Evolutionary conservation across 2,329 filamentous ascomycete genomes (phyloP).

Genomic region (Stemphylium beticola): DNA sequence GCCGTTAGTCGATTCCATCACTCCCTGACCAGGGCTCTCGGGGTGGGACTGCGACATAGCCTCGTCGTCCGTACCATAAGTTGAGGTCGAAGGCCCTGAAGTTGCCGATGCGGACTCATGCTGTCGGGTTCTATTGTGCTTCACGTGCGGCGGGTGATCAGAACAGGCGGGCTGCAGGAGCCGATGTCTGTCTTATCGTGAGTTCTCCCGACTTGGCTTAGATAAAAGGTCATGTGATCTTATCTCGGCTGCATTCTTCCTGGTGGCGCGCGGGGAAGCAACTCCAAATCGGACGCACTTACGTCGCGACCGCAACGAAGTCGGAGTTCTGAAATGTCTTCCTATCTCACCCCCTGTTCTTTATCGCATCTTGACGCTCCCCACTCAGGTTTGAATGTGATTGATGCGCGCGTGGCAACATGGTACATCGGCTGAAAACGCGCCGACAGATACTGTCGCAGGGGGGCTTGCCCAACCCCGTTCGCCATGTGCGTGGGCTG

Average conservation of each 20-base stretch:
- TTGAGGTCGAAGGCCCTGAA: conserved; percentile 2
- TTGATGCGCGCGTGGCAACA: conserved; percentile 3
- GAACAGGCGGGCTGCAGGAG: conserved; percentile 1
- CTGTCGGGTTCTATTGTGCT: background rate
- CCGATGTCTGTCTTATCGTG: conserved; percentile 11
- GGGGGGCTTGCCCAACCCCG: background rate
- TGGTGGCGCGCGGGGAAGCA: background rate
- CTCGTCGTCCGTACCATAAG: conserved; percentile 1
- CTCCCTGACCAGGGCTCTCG: conserved; percentile 1
- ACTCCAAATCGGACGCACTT: background rate
- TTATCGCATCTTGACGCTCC: background rate
- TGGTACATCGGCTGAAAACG: conserved; percentile 15
- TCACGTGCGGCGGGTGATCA: background rate
- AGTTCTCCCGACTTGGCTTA: background rate
- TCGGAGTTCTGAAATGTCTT: background rate
- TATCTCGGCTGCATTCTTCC: conserved; percentile 11
- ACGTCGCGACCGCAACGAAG: conserved; percentile 1
- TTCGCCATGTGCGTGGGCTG: conserved; percentile 8
- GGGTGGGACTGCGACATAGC: conserved; percentile 12
- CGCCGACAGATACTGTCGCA: conserved; percentile 1
- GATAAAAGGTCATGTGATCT: conserved; percentile 5
- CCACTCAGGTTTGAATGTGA: background rate
- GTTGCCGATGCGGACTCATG: background rate
- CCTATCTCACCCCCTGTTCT: conserved; percentile 11
- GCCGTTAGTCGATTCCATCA: background rate